Evolutionary conservation across 257 asterid genomes (phyloP), one percentile per base, ranked within the genome.

Genomic region (Solanum lycopersicoides): DNA sequence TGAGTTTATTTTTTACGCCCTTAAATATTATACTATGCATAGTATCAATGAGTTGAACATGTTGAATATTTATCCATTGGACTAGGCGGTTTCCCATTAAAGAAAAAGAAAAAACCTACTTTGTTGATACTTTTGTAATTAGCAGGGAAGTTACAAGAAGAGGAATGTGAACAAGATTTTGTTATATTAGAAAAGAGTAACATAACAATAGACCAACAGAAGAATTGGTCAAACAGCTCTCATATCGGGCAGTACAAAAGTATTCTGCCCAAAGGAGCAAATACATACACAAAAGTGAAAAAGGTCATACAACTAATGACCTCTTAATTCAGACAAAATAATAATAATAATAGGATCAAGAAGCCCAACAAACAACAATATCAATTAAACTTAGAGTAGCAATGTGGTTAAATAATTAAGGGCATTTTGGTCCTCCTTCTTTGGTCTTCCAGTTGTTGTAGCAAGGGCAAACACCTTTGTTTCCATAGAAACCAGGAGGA

Each of bases 401-500:
- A 37, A 83, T 83, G 50, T 82, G 39, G 69, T 44, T 4, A 7
- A 42, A 4, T 25, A 69, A 10, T 86, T 42, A 89, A 88, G 93
- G 93, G 92, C 96, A 93, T 41, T 93, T 93, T 16, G 95, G 94
- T 59, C 94, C 94, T 85, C 97, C 95, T 79, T 83, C 82, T 91
- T 93, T 79, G 20, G 95, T 94, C 91, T 94, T 94, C 96, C 94
- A 92, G 91, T 89, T 91, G 86, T 87, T 88, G 86, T 91, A 91
- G 91, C 93, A 91, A 2, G 88, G 74, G 90, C 97, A 92, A 2
- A 65, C 86, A 2, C 35, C 88, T 56, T 94, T 94, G 89, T 93
- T 91, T 7, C 94, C 97, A 53, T 91, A 92, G 87, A 28, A 90
- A 34, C 97, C 97, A 23, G 95, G 95, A 3, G 97, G 97, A 4